Conservation (phyloP, 2,329 filamentous ascomycete species). For the Alternaria metachromatica region DNA sequence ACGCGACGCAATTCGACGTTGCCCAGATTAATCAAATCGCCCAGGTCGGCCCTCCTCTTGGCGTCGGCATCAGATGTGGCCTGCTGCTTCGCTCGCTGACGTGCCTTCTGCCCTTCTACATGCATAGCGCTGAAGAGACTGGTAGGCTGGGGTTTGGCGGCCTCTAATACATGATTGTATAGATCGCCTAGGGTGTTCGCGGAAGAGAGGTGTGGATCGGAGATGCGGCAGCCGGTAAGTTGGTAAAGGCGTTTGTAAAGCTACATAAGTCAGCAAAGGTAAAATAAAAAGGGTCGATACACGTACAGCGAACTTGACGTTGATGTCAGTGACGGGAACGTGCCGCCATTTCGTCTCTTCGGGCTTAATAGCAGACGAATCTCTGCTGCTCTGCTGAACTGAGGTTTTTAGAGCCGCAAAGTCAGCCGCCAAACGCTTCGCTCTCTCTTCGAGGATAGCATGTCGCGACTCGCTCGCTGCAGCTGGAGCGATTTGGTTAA, state of each 20-base stretch:
- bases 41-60: conserved; percentile 24
- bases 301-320: conserved; percentile 48
- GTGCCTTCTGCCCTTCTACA: conserved; percentile 30
- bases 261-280: conserved; percentile 55
- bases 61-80: background rate
- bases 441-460: conserved; percentile 22
- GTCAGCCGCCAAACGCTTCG: conserved; percentile 19
- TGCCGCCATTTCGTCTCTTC: conserved; percentile 34
- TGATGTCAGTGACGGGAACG: conserved; percentile 34
- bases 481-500: conserved; percentile 4
- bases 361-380: conserved; percentile 7
- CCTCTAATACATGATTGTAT: conserved; percentile 43
- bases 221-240: conserved; percentile 76
- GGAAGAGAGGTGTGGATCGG: conserved; percentile 69
- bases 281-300: background rate
- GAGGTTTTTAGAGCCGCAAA: conserved; percentile 22
- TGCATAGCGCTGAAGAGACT: conserved; percentile 69
- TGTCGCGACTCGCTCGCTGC: conserved; percentile 11
- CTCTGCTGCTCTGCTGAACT: conserved; percentile 14
- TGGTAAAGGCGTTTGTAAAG: conserved; percentile 81
- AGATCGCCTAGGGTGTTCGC: conserved; percentile 48
- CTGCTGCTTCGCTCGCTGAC: conserved; percentile 19
- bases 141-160: conserved; percentile 51
- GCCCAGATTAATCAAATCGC: conserved; percentile 34
- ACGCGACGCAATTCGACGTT: conserved; percentile 74